Evolutionary conservation across 1,284 basidiomycete genomes (phyloP).

Genomic region (Malassezia caprae): DNA sequence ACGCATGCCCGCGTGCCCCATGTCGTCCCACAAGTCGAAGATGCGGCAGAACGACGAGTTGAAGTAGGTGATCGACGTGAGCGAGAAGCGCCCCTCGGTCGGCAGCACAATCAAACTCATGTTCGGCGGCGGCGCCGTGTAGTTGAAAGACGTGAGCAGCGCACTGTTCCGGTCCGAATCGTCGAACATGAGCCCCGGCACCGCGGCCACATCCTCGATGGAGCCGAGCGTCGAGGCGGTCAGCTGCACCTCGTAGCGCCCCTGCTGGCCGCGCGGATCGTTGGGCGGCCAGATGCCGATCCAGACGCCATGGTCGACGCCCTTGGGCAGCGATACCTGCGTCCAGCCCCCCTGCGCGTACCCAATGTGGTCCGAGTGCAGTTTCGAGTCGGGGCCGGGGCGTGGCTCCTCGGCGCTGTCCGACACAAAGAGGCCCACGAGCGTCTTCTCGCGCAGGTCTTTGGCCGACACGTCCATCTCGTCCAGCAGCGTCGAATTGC

Average conservation of each 20-base stretch:
- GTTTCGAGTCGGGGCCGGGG: constrained; percentile 24
- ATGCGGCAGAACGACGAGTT: constrained; percentile 47
- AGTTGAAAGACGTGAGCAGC: constrained; percentile 45
- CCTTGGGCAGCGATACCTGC: constrained; percentile 22
- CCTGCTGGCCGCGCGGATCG: constrained; percentile 22
- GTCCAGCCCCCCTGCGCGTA: constrained; percentile 36
- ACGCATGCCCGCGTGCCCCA: constrained; percentile 11
- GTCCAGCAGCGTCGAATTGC: constrained; percentile 26
- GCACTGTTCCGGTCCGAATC: constrained; percentile 44
- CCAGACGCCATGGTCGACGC: constrained; percentile 24
- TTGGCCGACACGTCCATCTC: constrained; percentile 19
- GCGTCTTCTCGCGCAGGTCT: constrained; percentile 26
- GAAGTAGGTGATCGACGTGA: constrained; percentile 32
- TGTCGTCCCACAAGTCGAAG: constrained; percentile 20
- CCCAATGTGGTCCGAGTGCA: constrained; percentile 9
- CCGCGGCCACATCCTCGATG: constrained; percentile 26
- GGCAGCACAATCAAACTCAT: constrained; percentile 38
- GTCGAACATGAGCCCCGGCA: constrained; percentile 27
- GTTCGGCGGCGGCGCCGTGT: constrained; percentile 25
- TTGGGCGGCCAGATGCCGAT: constrained; percentile 37
- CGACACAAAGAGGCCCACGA: constrained; percentile 32
- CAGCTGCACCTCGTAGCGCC: constrained; percentile 26
- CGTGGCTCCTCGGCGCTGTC: constrained; percentile 14
- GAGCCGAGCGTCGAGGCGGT: constrained; percentile 22
- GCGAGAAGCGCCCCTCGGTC: constrained; percentile 24